Percentiles rank a stretch among this genome's conserved stretches.
Evolutionary conservation across 768 basidiomycete genomes (phyloP).

Genomic region (Dentipellis sp.): DNA sequence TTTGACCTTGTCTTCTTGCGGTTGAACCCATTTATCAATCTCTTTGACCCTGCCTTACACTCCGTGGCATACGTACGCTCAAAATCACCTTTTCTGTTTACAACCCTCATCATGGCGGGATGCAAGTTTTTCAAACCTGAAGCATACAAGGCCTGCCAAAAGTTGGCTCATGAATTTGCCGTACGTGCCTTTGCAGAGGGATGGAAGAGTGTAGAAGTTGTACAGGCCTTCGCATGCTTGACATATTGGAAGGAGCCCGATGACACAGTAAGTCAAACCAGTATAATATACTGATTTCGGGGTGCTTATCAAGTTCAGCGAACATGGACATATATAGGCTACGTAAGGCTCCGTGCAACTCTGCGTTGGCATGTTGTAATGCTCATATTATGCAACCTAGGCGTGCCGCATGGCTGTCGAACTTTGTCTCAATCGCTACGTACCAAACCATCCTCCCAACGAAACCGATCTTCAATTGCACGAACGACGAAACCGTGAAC

Average conservation of each 20-base stretch:
- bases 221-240: slow-evolving; percentile 82
- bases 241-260: slow-evolving; percentile 88
- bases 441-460: slow-evolving; percentile 40
- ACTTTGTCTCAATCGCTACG: slow-evolving; percentile 66
- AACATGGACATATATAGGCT: slow-evolving; percentile 84
- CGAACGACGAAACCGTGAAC: slow-evolving; percentile 77
- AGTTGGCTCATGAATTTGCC: slow-evolving; percentile 66
- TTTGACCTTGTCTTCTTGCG: slow-evolving; percentile 77
- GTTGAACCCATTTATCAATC: slow-evolving; percentile 81
- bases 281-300: neutral
- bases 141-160: slow-evolving; percentile 57
- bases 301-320: slow-evolving; percentile 31
- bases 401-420: slow-evolving; percentile 87
- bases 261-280: slow-evolving; percentile 50
- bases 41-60: slow-evolving; percentile 85
- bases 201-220: slow-evolving; percentile 79
- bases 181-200: slow-evolving; percentile 68
- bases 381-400: slow-evolving; percentile 23
- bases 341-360: slow-evolving; percentile 38
- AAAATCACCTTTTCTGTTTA: slow-evolving; percentile 77
- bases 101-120: slow-evolving; percentile 74
- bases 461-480: slow-evolving; percentile 59
- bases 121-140: slow-evolving; percentile 76
- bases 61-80: slow-evolving; percentile 71
- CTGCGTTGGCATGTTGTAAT: neutral